Evolutionary conservation across 169 alveolate species (phyloP).

Genomic region (Plasmodium adleri): DNA sequence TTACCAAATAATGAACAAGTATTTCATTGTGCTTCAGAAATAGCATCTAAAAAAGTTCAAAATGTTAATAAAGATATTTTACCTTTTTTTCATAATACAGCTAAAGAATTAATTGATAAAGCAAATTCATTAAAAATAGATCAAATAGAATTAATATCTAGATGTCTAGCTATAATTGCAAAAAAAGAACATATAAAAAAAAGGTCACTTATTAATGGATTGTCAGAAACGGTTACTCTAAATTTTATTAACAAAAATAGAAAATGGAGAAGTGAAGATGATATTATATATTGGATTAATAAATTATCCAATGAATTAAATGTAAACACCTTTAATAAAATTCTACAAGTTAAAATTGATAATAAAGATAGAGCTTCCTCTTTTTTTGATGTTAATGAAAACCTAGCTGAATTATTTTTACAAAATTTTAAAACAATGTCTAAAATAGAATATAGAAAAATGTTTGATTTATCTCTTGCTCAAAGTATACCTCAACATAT

Average conservation of each 20-base stretch:
- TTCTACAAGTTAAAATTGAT: constrained; percentile 54
- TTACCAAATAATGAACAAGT: constrained; percentile 66
- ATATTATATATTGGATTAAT: constrained; percentile 59
- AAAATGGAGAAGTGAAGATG: constrained; percentile 58
- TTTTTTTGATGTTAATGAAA: constrained; percentile 62
- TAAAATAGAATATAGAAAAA: constrained; percentile 31
- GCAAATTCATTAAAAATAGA: constrained; percentile 12
- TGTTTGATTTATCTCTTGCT: constrained; percentile 41
- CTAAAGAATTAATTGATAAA: constrained; percentile 40
- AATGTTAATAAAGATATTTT: constrained; percentile 38
- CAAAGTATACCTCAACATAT: constrained; percentile 24
- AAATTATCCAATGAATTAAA: constrained; percentile 57
- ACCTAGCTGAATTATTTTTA: constrained; percentile 30
- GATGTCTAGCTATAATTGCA: constrained; percentile 52
- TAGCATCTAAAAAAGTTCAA: constrained; percentile 48
- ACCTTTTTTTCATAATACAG: constrained; percentile 61
- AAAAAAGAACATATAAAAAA: constrained; percentile 59
- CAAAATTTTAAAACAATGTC: constrained; percentile 68
- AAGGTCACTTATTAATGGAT: constrained; percentile 59
- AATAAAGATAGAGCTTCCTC: constrained; percentile 53
- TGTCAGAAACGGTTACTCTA: constrained; percentile 50
- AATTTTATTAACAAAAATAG: constrained; percentile 42
- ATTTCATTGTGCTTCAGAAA: constrained; percentile 30
- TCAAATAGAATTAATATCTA: constrained; percentile 40
- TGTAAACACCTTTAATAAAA: constrained; percentile 58